A percentile compares a stretch with the other conserved stretches of the same genome.
These are phyloP conservation scores for Mycena venus DNA, from an alignment of 768 basidiomycete species.

Conservation along the genomic window DNA sequence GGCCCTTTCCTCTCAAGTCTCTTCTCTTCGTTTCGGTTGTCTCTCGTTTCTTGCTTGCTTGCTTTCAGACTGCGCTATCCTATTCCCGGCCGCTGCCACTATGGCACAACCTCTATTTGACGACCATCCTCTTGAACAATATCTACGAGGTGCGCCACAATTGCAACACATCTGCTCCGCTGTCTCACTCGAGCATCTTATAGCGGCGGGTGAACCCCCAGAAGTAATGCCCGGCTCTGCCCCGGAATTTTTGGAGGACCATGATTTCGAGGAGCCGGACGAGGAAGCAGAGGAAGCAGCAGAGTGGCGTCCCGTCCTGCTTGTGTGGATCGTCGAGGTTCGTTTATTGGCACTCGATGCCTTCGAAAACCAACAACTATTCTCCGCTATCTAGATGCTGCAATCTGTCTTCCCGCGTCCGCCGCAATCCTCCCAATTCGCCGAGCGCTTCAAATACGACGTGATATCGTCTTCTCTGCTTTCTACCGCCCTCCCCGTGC, in stretches of 20 bases:
- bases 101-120: conserved; percentile 88
- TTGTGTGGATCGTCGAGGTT: conserved; percentile 56
- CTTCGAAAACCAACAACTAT: conserved; percentile 18
- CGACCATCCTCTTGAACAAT: conserved; percentile 81
- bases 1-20: too few species aligned
- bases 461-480: conserved; percentile 85
- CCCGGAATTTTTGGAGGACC: conserved; percentile 53
- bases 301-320: conserved; percentile 51
- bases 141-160: conserved; percentile 69
- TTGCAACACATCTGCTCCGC: neutral
- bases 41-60: conserved; percentile 16
- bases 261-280: conserved; percentile 45
- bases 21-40: neutral
- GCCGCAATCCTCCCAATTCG: conserved; percentile 63
- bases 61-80: conserved; percentile 32
- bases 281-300: conserved; percentile 41
- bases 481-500: conserved; percentile 65
- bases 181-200: neutral
- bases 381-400: conserved; percentile 51
- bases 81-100: conserved; percentile 30
- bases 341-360: conserved; percentile 35
- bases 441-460: conserved; percentile 87
- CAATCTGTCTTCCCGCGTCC: conserved; percentile 53
- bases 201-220: conserved; percentile 72
- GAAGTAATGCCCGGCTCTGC: conserved; percentile 71